Percentiles rank a stretch among this genome's conserved stretches.
Evolutionary conservation across 345 rosid species (phyloP).

Genomic region (Eucalyptus regnans): DNA sequence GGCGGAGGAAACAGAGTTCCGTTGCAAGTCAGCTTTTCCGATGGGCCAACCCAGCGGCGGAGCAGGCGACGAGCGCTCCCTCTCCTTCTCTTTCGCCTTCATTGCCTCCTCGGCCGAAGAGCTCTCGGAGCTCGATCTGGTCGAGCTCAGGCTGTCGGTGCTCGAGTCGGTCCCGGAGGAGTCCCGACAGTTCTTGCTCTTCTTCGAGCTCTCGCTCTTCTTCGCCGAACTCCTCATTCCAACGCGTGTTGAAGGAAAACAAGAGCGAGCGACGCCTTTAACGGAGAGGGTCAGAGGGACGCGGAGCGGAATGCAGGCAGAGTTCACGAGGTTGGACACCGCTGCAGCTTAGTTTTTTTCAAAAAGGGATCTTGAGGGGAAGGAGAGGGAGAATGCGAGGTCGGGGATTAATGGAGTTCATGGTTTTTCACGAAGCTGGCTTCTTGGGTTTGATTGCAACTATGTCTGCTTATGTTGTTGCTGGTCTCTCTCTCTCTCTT

Average conservation of each 20-base stretch:
- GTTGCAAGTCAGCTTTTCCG: slow-evolving; percentile 48
- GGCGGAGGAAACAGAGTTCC: slow-evolving; percentile 21
- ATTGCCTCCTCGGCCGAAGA: slow-evolving; percentile 12
- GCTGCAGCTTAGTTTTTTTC: neutral
- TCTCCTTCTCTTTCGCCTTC: slow-evolving; percentile 14
- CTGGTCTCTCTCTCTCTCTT: neutral
- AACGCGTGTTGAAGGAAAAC: neutral
- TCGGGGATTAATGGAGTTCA: neutral
- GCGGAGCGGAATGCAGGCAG: neutral
- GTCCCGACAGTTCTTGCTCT: slow-evolving; percentile 22
- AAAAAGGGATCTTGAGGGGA: neutral
- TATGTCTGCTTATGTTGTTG: neutral
- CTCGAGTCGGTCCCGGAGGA: slow-evolving; percentile 19
- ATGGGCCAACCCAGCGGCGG: slow-evolving; percentile 91
- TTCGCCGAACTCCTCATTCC: slow-evolving; percentile 49
- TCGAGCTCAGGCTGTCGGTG: slow-evolving; percentile 30
- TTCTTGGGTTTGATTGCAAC: neutral
- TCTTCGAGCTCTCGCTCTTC: slow-evolving; percentile 26
- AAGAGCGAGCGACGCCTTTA: neutral
- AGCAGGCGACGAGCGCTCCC: slow-evolving; percentile 28
- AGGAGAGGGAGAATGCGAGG: neutral
- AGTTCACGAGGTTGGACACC: neutral
- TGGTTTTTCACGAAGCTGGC: neutral
- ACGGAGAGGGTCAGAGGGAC: neutral
- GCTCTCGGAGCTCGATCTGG: slow-evolving; percentile 23